These are phyloP conservation scores for Colletotrichum neosansevieriae DNA, from an alignment of 2,329 filamentous ascomycete species.

Conservation along the genomic window DNA sequence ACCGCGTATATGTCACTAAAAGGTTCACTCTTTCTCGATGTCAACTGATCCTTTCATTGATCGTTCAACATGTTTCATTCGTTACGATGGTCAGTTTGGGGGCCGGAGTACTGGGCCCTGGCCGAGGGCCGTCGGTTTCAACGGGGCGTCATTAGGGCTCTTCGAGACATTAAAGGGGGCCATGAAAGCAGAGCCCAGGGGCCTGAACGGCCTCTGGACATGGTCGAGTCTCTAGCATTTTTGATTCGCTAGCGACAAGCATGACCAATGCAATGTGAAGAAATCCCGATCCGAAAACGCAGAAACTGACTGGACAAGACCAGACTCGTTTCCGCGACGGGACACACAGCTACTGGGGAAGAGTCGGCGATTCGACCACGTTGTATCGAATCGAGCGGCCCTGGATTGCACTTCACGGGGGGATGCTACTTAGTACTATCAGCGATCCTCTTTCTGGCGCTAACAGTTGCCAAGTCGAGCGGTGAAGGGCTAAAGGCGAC, in stretches of 20 bases:
- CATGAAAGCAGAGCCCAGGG: neutral
- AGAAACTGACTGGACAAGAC: neutral
- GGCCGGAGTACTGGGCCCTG: no score
- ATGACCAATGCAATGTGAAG: conserved; percentile 32
- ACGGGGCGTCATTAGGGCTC: conserved; percentile 7
- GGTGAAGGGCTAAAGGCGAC: no score
- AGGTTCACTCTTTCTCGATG: no score
- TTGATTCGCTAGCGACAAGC: neutral
- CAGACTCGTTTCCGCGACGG: neutral
- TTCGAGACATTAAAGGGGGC: neutral
- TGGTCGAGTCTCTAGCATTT: neutral
- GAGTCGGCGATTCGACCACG: neutral
- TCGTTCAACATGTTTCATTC: no score
- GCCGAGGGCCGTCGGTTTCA: neutral
- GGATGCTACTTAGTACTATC: neutral
- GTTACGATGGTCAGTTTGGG: no score
- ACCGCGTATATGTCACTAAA: no score
- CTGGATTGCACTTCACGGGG: conserved; percentile 26
- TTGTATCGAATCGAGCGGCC: conserved; percentile 27
- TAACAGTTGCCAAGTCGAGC: neutral
- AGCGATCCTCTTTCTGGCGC: neutral
- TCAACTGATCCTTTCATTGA: no score
- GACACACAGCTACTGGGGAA: neutral
- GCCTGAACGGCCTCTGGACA: neutral
- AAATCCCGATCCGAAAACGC: neutral